phyloP scores from a whole-genome alignment of 345 rosid species.

The Xanthoceras sorbifolium region DNA sequence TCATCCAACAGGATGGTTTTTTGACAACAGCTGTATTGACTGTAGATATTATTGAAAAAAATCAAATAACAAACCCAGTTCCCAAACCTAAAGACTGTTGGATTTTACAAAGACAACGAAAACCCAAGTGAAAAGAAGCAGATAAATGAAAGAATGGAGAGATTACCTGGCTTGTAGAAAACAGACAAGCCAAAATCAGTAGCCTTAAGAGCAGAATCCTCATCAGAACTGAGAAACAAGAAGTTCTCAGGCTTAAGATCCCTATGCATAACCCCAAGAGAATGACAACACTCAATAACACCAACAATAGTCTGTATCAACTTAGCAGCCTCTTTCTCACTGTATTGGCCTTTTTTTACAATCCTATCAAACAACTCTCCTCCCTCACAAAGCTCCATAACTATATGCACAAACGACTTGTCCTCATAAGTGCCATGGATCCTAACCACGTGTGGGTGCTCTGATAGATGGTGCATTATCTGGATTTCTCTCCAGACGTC shows the following conservation, averaged over 20 bases:
- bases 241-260: slow-evolving; percentile 87
- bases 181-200: slow-evolving; percentile 84
- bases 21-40: no score
- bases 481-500: slow-evolving; percentile 88
- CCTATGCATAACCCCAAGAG: slow-evolving; percentile 76
- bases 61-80: not conserved
- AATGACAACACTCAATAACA: slow-evolving; percentile 75
- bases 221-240: slow-evolving; percentile 57
- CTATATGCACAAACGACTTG: slow-evolving; percentile 52
- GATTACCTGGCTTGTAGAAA: slow-evolving; percentile 67
- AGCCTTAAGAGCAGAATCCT: slow-evolving; percentile 78
- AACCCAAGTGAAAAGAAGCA: not conserved
- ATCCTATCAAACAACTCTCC: slow-evolving; percentile 82
- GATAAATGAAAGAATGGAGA: not conserved
- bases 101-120: no score
- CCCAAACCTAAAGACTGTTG: slow-evolving; percentile 14
- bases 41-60: not conserved
- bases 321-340: slow-evolving; percentile 79
- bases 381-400: slow-evolving; percentile 85
- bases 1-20: no score
- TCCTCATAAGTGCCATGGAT: slow-evolving; percentile 62
- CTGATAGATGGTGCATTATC: slow-evolving; percentile 85
- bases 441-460: slow-evolving; percentile 61
- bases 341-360: slow-evolving; percentile 66
- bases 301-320: slow-evolving; percentile 76